Conservation (phyloP, 2,329 filamentous ascomycete genomes). For the Lecanosticta acicola region DNA sequence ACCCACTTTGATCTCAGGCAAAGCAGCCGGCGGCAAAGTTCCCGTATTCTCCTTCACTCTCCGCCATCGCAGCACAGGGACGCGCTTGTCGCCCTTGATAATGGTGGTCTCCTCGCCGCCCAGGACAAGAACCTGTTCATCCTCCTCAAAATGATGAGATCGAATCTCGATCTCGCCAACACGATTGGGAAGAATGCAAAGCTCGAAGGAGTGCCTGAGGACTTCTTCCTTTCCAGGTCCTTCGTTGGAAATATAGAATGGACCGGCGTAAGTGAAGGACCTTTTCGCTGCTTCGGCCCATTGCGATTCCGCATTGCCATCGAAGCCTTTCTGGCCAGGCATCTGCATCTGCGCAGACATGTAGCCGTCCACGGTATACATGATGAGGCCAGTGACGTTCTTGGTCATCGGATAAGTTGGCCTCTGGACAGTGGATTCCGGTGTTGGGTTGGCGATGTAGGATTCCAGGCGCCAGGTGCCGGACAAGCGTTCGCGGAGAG, state of each 20-base stretch:
- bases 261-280: slow-evolving; percentile 32
- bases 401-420: slow-evolving; percentile 29
- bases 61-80: slow-evolving; percentile 7
- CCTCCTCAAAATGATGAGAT: slow-evolving; percentile 31
- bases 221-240: slow-evolving; percentile 29
- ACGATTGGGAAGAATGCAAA: slow-evolving; percentile 32
- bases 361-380: slow-evolving; percentile 32
- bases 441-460: slow-evolving; percentile 7
- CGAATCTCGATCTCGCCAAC: slow-evolving; percentile 31
- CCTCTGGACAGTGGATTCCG: slow-evolving; percentile 6
- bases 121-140: slow-evolving; percentile 32
- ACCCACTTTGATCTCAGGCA: too few relatives aligned
- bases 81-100: slow-evolving; percentile 26
- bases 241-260: slow-evolving; percentile 33
- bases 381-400: slow-evolving; percentile 28
- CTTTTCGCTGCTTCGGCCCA: slow-evolving; percentile 34
- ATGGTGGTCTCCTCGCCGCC: slow-evolving; percentile 31
- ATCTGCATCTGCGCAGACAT: slow-evolving; percentile 32
- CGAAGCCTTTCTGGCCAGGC: slow-evolving; percentile 21
- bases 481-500: slow-evolving; percentile 1
- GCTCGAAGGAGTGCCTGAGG: slow-evolving; percentile 31
- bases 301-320: slow-evolving; percentile 21
- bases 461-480: slow-evolving; percentile 11
- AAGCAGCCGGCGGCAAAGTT: too few relatives aligned
- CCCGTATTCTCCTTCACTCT: slow-evolving; percentile 8